Percentiles rank a stretch among this genome's conserved stretches.
Evolutionary conservation across 148 eudicot genomes (phyloP).

Genomic region (Polygonum maritimum): DNA sequence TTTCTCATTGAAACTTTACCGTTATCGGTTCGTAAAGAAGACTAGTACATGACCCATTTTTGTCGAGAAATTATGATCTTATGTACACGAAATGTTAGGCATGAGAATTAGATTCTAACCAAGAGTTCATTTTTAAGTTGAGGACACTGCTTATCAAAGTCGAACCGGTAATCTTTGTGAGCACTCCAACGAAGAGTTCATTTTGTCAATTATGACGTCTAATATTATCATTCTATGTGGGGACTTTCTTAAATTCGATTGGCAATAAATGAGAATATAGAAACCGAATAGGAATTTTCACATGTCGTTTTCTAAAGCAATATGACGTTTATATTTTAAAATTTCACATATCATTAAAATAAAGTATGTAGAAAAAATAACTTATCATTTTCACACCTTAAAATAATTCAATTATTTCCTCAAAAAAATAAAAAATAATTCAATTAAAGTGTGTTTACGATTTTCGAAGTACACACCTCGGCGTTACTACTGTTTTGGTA

Average conservation of each 20-base stretch:
- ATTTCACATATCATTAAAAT: not conserved
- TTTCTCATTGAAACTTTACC: not conserved
- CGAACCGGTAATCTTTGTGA: too few species aligned
- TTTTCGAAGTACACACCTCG: not conserved
- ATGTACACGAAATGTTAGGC: not conserved
- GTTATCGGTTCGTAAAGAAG: not conserved
- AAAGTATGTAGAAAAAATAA: not conserved
- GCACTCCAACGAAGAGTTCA: not conserved
- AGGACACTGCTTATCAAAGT: too few species aligned
- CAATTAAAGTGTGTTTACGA: not conserved
- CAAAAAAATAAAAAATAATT: too few species aligned
- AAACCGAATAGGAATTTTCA: not conserved
- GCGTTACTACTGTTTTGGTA: not conserved
- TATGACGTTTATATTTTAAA: not conserved
- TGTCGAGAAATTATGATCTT: not conserved
- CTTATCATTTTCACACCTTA: not conserved
- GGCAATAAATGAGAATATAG: not conserved
- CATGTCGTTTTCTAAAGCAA: not conserved
- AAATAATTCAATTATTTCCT: not conserved
- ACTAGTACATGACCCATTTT: not conserved
- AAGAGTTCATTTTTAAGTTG: not conserved
- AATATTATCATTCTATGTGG: not conserved
- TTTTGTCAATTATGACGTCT: not conserved
- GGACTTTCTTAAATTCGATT: not conserved
- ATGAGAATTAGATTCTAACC: not conserved